Conservation (phyloP, 176 grass and related monocot species). For the Hyparrhenia diplandra region DNA sequence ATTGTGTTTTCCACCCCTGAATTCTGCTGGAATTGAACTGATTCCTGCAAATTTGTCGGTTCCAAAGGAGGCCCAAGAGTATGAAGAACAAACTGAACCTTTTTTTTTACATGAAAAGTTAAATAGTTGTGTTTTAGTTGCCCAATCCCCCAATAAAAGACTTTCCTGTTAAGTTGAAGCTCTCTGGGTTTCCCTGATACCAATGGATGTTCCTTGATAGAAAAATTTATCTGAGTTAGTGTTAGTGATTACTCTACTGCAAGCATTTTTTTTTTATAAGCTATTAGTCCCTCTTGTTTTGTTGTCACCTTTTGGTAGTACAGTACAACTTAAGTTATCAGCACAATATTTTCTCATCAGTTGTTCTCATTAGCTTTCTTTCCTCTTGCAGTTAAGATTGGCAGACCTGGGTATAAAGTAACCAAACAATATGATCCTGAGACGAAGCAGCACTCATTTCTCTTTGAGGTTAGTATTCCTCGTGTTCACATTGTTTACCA, state of each 20-base stretch:
- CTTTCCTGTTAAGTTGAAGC: neutral
- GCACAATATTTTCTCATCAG: neutral
- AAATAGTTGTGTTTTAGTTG: neutral
- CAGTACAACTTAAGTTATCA: neutral
- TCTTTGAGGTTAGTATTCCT: slow-evolving; percentile 70
- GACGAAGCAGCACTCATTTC: slow-evolving; percentile 81
- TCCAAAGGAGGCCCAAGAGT: neutral
- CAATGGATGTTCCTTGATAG: neutral
- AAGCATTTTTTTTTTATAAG: neutral
- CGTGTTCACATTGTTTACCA: neutral
- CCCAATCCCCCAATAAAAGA: neutral
- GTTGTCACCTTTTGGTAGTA: neutral
- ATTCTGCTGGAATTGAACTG: neutral
- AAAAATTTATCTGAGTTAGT: neutral
- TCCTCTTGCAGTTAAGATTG: slow-evolving; percentile 86
- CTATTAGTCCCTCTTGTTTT: neutral
- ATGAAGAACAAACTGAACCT: neutral
- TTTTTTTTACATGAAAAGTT: neutral
- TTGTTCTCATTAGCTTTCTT: slow-evolving; percentile 21
- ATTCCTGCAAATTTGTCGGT: neutral
- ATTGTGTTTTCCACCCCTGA: neutral
- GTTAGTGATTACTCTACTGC: neutral
- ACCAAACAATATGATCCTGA: slow-evolving; percentile 94
- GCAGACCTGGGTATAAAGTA: slow-evolving; percentile 82
- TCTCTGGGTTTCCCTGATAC: neutral